Conservation (phyloP, 495 filamentous ascomycete species). For the Hypomontagnella monticulosa region DNA sequence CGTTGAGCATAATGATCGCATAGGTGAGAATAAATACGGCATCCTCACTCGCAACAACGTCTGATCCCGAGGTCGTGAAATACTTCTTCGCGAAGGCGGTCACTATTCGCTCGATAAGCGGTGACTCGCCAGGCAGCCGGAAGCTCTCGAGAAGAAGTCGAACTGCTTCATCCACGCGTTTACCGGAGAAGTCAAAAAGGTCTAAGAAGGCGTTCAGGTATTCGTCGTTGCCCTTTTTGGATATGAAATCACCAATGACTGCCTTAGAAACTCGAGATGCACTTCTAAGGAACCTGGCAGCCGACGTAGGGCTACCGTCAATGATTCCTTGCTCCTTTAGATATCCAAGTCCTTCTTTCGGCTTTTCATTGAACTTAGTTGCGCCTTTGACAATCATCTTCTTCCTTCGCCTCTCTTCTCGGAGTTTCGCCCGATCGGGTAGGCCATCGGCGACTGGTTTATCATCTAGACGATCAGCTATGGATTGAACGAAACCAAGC, state of each 20-base stretch:
- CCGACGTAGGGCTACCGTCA: constrained; percentile 72
- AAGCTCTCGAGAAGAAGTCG: constrained; percentile 90
- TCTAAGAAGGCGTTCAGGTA: constrained; percentile 86
- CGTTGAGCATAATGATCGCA: constrained; percentile 95
- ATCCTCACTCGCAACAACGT: constrained; percentile 86
- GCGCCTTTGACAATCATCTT: constrained; percentile 88
- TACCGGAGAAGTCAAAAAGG: constrained; percentile 84
- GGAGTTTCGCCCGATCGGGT: constrained; percentile 70
- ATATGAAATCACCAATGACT: constrained; percentile 88
- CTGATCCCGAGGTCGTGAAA: constrained; percentile 72
- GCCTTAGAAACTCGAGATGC: constrained; percentile 90
- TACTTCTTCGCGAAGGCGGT: constrained; percentile 88
- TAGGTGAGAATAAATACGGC: constrained; percentile 92
- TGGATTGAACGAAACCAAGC: constrained; percentile 87
- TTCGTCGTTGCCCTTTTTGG: constrained; percentile 84
- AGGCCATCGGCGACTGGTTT: constrained; percentile 70
- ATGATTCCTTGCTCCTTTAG: constrained; percentile 87
- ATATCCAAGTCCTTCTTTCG: constrained; percentile 88
- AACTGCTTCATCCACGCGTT: constrained; percentile 88
- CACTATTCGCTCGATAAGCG: constrained; percentile 92
- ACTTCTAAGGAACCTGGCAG: constrained; percentile 84
- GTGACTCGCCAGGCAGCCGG: constrained; percentile 90
- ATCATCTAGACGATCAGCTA: constrained; percentile 85
- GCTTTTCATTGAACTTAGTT: constrained; percentile 93
- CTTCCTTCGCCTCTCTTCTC: constrained; percentile 78